A percentile compares a stretch with the other conserved stretches of the same genome.
phyloP scores from a whole-genome alignment of 805 yeast genomes.

The Diddensiella transvaalensis region DNA sequence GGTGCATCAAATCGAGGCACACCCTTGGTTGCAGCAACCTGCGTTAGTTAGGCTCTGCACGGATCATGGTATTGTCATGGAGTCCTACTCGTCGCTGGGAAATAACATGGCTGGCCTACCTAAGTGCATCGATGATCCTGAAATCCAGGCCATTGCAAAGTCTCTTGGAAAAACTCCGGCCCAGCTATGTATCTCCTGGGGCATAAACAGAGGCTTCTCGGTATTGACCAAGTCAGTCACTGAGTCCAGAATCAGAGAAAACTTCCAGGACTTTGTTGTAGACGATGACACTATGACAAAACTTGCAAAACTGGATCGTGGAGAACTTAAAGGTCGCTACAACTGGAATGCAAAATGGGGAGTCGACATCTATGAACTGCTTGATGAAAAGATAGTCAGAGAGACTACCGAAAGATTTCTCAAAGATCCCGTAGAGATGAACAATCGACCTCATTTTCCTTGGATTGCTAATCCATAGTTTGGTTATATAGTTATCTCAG shows the following conservation, averaged over 20 bases:
- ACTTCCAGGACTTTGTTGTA: too few species aligned
- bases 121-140: slow-evolving; percentile 47
- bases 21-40: slow-evolving; percentile 73
- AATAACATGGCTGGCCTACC: slow-evolving; percentile 51
- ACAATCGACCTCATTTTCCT: too few species aligned
- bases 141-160: slow-evolving; percentile 50
- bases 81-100: slow-evolving; percentile 79
- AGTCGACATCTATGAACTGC: too few species aligned
- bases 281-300: too few species aligned
- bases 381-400: too few species aligned
- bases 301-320: too few species aligned
- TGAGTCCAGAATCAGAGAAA: background rate
- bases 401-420: too few species aligned
- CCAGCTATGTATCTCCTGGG: slow-evolving; percentile 49
- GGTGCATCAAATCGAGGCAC: slow-evolving; percentile 77
- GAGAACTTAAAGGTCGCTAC: too few species aligned
- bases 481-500: too few species aligned
- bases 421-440: too few species aligned
- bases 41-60: slow-evolving; percentile 61
- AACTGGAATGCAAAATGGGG: too few species aligned
- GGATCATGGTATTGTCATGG: slow-evolving; percentile 53
- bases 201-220: slow-evolving; percentile 46
- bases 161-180: slow-evolving; percentile 55
- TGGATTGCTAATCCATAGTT: too few species aligned
- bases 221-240: slow-evolving; percentile 67